Evolutionary conservation across 768 basidiomycete genomes (phyloP).

Genomic region (Suillus alpinus): DNA sequence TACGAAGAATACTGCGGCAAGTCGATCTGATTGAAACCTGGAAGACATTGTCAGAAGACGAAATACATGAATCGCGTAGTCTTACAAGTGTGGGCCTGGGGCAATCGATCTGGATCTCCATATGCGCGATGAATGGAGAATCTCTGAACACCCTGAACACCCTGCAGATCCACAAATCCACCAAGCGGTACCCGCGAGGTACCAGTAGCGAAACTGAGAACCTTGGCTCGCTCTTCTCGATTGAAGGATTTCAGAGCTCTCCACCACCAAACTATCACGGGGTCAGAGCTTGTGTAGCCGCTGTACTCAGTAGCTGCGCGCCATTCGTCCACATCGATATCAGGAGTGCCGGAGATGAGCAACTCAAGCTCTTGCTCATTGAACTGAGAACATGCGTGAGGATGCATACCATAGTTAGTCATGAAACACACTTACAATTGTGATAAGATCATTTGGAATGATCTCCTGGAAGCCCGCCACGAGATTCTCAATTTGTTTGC

Average conservation of each 20-base stretch:
- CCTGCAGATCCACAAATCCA: constrained; percentile 94
- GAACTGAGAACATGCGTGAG: constrained; percentile 50
- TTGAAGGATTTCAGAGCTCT: constrained; percentile 96
- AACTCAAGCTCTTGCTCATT: constrained; percentile 94
- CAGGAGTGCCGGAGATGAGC: constrained; percentile 95
- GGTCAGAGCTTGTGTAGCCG: constrained; percentile 84
- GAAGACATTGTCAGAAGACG: constrained; percentile 12
- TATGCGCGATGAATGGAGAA: constrained; percentile 97
- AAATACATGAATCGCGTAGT: constrained; percentile 9
- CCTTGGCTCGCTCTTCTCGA: constrained; percentile 94
- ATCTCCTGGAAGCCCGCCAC: constrained; percentile 95
- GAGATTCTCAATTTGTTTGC: constrained; percentile 91
- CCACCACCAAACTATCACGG: constrained; percentile 99
- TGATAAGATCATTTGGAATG: constrained; percentile 92
- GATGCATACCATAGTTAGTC: constrained; percentile 7
- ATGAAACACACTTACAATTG: constrained; percentile 62
- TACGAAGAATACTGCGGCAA: constrained; percentile 94
- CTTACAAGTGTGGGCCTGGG: constrained; percentile 89
- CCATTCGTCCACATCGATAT: constrained; percentile 98
- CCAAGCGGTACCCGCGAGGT: constrained; percentile 90
- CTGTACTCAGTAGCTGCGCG: constrained; percentile 89
- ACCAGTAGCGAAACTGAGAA: constrained; percentile 94
- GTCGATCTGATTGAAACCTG: constrained; percentile 94
- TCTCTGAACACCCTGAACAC: constrained; percentile 88
- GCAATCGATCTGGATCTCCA: constrained; percentile 78